These are phyloP conservation scores for Sporothrix globosa DNA, from an alignment of 2,329 filamentous ascomycete genomes.

Conservation along the genomic window DNA sequence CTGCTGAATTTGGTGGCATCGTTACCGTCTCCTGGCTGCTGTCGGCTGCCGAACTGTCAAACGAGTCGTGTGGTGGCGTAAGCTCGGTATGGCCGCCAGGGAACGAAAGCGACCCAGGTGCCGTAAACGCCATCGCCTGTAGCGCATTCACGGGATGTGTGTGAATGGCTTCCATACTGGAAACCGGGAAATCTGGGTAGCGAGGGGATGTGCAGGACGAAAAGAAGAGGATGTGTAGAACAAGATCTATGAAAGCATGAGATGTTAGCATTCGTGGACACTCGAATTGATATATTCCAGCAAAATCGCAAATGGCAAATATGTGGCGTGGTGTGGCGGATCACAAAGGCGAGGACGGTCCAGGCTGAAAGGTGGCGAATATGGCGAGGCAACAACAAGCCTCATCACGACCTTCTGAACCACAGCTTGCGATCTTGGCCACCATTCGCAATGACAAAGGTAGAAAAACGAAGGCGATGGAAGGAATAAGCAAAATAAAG, in stretches of 20 bases:
- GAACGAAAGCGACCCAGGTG: slow-evolving; percentile 88
- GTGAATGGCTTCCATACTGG: slow-evolving; percentile 80
- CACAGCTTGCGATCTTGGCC: not conserved
- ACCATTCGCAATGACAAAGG: not conserved
- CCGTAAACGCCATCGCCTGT: slow-evolving; percentile 95
- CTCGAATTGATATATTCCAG: slow-evolving; percentile 18
- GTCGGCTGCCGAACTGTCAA: not conserved
- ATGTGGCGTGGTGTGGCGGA: not conserved
- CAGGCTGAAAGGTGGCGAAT: slow-evolving; percentile 7
- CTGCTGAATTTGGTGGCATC: not conserved
- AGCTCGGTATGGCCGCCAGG: slow-evolving; percentile 81
- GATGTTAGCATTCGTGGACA: not conserved
- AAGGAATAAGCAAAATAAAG: not conserved
- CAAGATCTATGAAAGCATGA: not conserved
- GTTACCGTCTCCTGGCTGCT: slow-evolving; percentile 16
- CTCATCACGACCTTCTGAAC: not conserved
- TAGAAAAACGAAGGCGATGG: not conserved
- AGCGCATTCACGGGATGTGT: slow-evolving; percentile 89
- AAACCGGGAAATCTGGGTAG: not conserved
- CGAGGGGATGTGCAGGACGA: slow-evolving; percentile 26
- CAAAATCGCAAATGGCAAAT: too few relatives aligned
- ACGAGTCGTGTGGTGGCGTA: slow-evolving; percentile 69
- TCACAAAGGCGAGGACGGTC: not conserved
- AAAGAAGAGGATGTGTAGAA: not conserved
- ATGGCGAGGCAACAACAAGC: slow-evolving; percentile 1